Conservation (phyloP, 225 moss, liverwort and hornwort genomes). For the Polytrichum formosum region DNA sequence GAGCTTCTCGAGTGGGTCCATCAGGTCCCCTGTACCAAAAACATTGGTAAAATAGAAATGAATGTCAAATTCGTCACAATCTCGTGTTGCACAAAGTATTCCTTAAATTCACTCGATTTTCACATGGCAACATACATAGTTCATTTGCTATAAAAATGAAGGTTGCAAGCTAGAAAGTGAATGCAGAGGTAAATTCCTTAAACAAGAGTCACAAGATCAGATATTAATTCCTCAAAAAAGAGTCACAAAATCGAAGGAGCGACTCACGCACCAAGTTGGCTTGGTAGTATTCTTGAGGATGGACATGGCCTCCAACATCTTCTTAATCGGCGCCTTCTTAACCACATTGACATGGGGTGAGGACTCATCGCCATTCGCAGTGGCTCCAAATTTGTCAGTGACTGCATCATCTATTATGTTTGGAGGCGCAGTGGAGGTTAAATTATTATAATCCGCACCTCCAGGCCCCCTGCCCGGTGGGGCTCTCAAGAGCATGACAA, state of each 20-base stretch:
- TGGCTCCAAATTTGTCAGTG: not conserved
- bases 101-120: no score
- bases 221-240: not conserved
- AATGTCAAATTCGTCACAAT: no score
- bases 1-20: slow-evolving; percentile 13
- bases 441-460: slow-evolving; percentile 1
- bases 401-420: not conserved
- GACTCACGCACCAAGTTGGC: slow-evolving; percentile 4
- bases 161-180: no score
- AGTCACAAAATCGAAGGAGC: not conserved
- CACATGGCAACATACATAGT: no score
- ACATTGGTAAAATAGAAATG: no score
- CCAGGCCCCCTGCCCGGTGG: slow-evolving; percentile 11
- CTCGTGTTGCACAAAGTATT: no score
- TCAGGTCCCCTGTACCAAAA: slow-evolving; percentile 3
- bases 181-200: not conserved
- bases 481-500: slow-evolving; percentile 16
- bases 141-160: no score
- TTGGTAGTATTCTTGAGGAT: slow-evolving; percentile 8
- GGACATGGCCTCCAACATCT: slow-evolving; percentile 13
- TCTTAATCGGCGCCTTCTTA: slow-evolving; percentile 7
- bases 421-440: not conserved
- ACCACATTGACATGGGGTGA: not conserved
- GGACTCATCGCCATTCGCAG: not conserved
- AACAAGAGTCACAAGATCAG: not conserved